Base-by-base conservation (phyloP, 805 yeast species). In the Wickerhamomyces alni region DNA sequence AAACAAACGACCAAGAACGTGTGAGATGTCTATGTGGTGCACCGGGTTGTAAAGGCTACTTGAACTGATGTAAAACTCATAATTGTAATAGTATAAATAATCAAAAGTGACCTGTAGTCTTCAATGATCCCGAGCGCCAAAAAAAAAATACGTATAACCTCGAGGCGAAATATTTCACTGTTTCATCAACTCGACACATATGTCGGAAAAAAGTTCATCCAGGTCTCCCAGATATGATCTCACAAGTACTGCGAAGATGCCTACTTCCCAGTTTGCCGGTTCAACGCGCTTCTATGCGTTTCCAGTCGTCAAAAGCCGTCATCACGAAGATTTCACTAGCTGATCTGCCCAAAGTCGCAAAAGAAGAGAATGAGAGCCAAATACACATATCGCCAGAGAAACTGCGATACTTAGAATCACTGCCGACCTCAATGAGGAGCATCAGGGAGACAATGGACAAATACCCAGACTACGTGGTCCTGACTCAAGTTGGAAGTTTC, bases 11-110 rank as follows among this genome's bases (percentile, higher is more conserved):
- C 44, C 88, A 77, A 33, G 96, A 87, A 55, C 69, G 96, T 47
- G 81, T 89, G 44, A 78, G 87, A 11, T 93, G 99, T 67, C 70
- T 87, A 12, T 93, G 99, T 70, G 99, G 99, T 4, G 89, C 97
- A 1, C 80, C 88, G 0, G 88, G 85, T 0, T 93, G 99, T 64
- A 88, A 88, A 60, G 98, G 97, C 0, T 91, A 76, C 56, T 69
- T 91, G 52, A 91, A 91, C 57, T 89, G 29, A 12, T 11, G 8
- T 26, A 9, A 26, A n/a, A 15, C 17, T 8, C 15, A 15, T 28
- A 30, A 30, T 30, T 30, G 33, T 30, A 30, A 7, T 30, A 30
- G 7, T 30, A 28, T 8, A n/a, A n/a, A n/a, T n/a, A n/a, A n/a
- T n/a, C n/a, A n/a, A n/a, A n/a, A n/a, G n/a, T n/a, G n/a, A n/a